Evolutionary conservation across 2,329 filamentous ascomycete species (phyloP), one percentile per base, ranked within the genome.

Genomic region (Magnaporthales sp.): DNA sequence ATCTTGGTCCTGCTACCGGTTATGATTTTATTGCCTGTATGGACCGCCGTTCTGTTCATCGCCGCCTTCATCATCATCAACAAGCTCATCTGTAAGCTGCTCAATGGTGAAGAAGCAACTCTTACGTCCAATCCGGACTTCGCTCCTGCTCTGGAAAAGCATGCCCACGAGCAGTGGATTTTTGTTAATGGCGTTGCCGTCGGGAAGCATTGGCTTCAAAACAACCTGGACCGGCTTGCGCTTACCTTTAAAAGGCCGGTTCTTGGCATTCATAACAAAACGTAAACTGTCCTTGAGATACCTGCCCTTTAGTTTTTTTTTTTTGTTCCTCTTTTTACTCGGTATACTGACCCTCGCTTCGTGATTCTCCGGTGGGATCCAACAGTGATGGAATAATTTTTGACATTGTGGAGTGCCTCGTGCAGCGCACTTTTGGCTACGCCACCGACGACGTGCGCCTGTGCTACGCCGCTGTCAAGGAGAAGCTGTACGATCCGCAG

Each of bases 361-460:
- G 11, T 67, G n/a, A 58, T 58, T 4, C 8, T 58, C n/a, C 11
- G 3, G n/a, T 58, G n/a, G 5, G n/a, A 54, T 19, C 54, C 3
- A 58, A 60, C 54, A 75, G 73, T 5, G 67, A 80, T 1, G 91
- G 91, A 1, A 84, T 93, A 63, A 74, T 93, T 19, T 92, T 93
- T 69, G 91, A 95, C 71, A 80, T 93, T 0, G 75, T 93, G 29
- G 89, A 95, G 76, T 93, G 91, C 70, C 79, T 95, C 11, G 80
- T 94, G 68, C 91, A 95, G 75, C 86, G 91, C 56, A 89, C 89
- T 74, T 88, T 93, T 70, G 81, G 81, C 67, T 93, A 91, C 72
- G 87, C 89, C 1, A 94, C 91, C 0, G 75, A 78, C 13, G 90
- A 93, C 73, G 82, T 91, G 9, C 83, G 87, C 1, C 77, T 82